Evolutionary conservation across 2,329 filamentous ascomycete genomes (phyloP).

Genomic region (Elsinoe necatrix): DNA sequence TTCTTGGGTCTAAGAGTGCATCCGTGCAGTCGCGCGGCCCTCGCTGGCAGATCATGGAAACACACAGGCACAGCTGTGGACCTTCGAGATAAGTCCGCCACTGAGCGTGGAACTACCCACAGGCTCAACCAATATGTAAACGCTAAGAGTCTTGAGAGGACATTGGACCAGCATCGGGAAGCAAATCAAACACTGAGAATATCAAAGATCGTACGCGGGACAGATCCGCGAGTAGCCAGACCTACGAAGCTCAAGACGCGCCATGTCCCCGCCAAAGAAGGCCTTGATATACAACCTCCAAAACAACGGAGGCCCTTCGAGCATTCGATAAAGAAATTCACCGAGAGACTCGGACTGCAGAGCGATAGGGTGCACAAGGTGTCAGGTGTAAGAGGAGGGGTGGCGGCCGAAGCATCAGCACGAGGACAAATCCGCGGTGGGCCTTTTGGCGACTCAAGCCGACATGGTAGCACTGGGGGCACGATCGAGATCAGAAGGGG

Average conservation of each 20-base stretch:
- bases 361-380: neutral
- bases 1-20: neutral
- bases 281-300: neutral
- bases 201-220: neutral
- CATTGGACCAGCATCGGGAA: conserved; percentile 5
- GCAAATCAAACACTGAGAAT: conserved; percentile 3
- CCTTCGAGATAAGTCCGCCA: neutral
- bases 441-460: too few relatives aligned
- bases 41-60: neutral
- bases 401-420: neutral
- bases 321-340: neutral
- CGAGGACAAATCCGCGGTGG: neutral
- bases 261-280: neutral
- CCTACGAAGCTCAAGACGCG: neutral
- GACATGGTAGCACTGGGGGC: too few relatives aligned
- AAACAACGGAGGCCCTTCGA: neutral
- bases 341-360: neutral
- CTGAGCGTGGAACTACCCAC: neutral
- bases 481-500: too few relatives aligned
- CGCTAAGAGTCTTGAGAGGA: neutral
- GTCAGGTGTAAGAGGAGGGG: neutral
- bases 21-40: neutral
- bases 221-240: neutral
- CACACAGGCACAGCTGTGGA: neutral
- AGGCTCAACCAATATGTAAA: neutral